Evolutionary conservation across 306 rosid genomes (phyloP).

Genomic region (Alnus rubra): DNA sequence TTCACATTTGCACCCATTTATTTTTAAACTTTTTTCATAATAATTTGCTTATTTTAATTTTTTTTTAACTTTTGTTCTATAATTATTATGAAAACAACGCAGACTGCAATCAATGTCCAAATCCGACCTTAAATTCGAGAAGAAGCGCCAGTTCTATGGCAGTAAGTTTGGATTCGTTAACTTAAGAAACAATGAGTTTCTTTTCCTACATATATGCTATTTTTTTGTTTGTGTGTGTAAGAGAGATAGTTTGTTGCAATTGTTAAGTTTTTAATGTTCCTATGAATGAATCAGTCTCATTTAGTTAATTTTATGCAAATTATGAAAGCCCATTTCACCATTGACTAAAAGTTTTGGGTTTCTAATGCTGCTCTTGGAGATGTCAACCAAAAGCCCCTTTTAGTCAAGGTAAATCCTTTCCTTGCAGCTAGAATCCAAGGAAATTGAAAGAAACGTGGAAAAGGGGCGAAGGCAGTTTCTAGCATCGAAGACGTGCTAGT

Average conservation of each 20-base stretch:
- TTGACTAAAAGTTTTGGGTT: background rate
- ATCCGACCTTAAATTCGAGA: constrained; percentile 34
- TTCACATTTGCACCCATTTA: background rate
- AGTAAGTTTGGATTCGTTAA: constrained; percentile 28
- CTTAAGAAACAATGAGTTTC: background rate
- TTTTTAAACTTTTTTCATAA: background rate
- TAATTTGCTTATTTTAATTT: background rate
- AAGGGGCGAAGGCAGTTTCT: background rate
- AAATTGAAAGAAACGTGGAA: background rate
- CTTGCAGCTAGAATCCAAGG: too few relatives aligned
- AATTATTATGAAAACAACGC: constrained; percentile 1
- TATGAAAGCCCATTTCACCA: background rate
- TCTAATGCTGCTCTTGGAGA: background rate
- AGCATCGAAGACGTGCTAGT: background rate
- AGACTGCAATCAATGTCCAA: constrained; percentile 32
- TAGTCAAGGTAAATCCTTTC: too few relatives aligned
- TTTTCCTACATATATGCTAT: background rate
- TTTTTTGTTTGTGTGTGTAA: background rate
- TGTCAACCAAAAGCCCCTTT: background rate
- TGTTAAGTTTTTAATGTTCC: background rate
- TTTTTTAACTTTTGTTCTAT: background rate
- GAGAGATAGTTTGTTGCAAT: background rate
- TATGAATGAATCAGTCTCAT: background rate
- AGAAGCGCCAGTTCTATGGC: constrained; percentile 48
- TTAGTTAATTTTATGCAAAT: too few relatives aligned